Conservation (phyloP, 352 stramenopile species). For the Globisporangium okanoganense region DNA sequence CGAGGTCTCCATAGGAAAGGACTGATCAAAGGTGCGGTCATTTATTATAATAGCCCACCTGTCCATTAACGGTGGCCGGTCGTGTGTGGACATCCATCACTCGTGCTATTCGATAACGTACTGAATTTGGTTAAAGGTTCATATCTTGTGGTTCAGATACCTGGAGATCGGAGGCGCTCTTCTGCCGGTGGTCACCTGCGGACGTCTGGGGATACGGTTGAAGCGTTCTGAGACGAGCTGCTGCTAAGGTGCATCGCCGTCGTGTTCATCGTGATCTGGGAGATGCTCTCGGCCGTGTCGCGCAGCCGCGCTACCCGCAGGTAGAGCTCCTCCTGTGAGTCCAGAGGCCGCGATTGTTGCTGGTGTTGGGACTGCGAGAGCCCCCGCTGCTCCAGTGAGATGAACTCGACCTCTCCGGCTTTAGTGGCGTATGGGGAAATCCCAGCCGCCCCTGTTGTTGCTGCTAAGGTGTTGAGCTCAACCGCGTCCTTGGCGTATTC, state of each 20-base stretch:
- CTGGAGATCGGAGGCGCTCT: too few species aligned
- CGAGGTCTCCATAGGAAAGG: too few species aligned
- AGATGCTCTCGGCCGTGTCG: conserved; percentile 37
- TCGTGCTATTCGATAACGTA: too few species aligned
- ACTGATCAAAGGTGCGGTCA: too few species aligned
- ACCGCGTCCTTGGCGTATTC: not conserved
- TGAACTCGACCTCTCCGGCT: not conserved
- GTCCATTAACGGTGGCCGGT: too few species aligned
- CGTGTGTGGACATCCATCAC: too few species aligned
- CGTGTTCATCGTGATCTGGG: conserved; percentile 20
- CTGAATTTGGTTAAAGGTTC: too few species aligned
- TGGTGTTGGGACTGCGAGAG: too few species aligned
- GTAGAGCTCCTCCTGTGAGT: conserved; percentile 24
- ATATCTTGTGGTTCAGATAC: too few species aligned
- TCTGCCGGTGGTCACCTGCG: too few species aligned
- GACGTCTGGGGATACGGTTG: not conserved
- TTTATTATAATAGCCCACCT: too few species aligned
- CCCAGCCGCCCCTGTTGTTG: not conserved
- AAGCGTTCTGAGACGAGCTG: not conserved
- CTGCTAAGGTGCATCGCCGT: not conserved
- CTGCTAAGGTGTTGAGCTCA: not conserved
- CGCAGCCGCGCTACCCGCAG: conserved; percentile 43
- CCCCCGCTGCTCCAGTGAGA: not conserved
- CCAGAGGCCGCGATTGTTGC: not conserved
- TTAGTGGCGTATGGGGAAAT: not conserved